Percentiles rank a stretch among this genome's conserved stretches.
Evolutionary conservation across 2,329 filamentous ascomycete genomes (phyloP).

Genomic region (Neofusicoccum sp.): DNA sequence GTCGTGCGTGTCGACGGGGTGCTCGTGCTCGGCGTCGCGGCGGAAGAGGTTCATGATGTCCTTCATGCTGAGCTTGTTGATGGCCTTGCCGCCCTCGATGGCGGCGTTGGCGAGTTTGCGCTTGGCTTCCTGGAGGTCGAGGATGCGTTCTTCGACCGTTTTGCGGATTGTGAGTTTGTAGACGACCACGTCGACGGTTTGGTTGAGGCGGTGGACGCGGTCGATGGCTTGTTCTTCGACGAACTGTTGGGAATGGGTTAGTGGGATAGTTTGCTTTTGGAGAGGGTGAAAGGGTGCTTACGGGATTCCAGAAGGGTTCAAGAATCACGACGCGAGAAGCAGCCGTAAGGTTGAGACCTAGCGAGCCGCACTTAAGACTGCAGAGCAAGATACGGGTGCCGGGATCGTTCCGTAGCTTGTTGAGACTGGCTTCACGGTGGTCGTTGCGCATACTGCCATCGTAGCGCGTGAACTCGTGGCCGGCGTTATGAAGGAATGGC

Average conservation of each 20-base stretch:
- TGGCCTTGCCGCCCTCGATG: slow-evolving; percentile 77
- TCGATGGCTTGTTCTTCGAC: slow-evolving; percentile 99
- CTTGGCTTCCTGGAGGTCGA: slow-evolving; percentile 94
- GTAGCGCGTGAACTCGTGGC: slow-evolving; percentile 81
- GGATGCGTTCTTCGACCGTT: slow-evolving; percentile 89
- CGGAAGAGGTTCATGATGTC: slow-evolving; percentile 92
- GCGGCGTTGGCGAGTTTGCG: slow-evolving; percentile 85
- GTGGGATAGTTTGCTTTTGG: too few species aligned
- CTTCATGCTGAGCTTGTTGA: slow-evolving; percentile 83
- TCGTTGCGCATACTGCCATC: slow-evolving; percentile 96
- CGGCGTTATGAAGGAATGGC: slow-evolving; percentile 75
- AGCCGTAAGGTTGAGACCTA: slow-evolving; percentile 92
- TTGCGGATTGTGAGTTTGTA: slow-evolving; percentile 88
- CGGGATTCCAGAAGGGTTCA: slow-evolving; percentile 98
- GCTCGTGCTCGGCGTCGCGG: slow-evolving; percentile 59
- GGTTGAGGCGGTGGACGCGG: slow-evolving; percentile 95
- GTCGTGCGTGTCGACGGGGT: slow-evolving; percentile 4
- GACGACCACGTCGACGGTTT: slow-evolving; percentile 89
- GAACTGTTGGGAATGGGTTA: slow-evolving; percentile 56
- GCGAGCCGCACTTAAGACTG: slow-evolving; percentile 86
- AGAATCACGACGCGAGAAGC: slow-evolving; percentile 91
- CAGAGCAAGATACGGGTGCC: slow-evolving; percentile 82
- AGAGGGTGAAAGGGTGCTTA: slow-evolving; percentile 44
- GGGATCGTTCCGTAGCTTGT: slow-evolving; percentile 70
- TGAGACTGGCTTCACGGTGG: slow-evolving; percentile 79